phyloP scores from a whole-genome alignment of 345 rosid species.

The Triadica sebifera region DNA sequence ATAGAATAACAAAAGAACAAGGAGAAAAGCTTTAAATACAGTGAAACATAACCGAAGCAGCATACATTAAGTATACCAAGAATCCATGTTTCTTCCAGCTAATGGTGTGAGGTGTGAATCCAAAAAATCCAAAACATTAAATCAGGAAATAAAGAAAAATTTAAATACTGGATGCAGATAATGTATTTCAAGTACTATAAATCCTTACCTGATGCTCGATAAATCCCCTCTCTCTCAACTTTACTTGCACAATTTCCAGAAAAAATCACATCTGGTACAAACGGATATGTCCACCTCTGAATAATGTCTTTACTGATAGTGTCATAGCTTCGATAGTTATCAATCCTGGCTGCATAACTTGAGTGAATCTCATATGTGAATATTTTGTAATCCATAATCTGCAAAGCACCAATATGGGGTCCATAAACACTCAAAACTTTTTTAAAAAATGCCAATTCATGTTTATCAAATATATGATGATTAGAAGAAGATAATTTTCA shows the following conservation, averaged over 20 bases:
- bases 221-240: slow-evolving; percentile 78
- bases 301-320: slow-evolving; percentile 88
- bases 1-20: not conserved
- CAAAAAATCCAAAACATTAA: not conserved
- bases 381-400: slow-evolving; percentile 96
- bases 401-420: slow-evolving; percentile 27
- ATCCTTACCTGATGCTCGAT: slow-evolving; percentile 74
- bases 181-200: too few species aligned
- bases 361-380: slow-evolving; percentile 90
- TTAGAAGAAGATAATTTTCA: not conserved
- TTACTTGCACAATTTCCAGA: slow-evolving; percentile 55
- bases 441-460: not conserved
- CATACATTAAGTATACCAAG: not conserved
- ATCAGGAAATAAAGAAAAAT: not conserved
- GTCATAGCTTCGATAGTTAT: slow-evolving; percentile 90
- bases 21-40: not conserved
- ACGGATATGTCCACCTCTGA: slow-evolving; percentile 98
- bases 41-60: not conserved
- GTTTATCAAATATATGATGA: not conserved
- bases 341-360: slow-evolving; percentile 91
- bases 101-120: not conserved
- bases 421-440: not conserved
- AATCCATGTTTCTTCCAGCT: not conserved
- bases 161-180: not conserved
- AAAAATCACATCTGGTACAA: slow-evolving; percentile 78